Evolutionary conservation across 805 yeast genomes (phyloP).

Genomic region (Saccharomyces kudriavzevii): DNA sequence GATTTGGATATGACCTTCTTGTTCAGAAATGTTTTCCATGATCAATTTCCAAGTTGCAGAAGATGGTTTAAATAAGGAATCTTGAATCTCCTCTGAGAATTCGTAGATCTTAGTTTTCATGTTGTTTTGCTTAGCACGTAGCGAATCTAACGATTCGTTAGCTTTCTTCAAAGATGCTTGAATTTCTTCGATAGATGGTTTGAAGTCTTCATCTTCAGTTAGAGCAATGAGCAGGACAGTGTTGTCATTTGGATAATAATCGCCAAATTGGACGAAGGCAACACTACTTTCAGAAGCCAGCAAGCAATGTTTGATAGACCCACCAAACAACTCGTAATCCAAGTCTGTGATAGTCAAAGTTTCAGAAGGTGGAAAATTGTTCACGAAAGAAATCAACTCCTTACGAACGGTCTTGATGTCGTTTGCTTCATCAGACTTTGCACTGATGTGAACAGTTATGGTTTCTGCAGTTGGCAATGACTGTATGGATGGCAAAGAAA

Average conservation of each 20-base stretch:
- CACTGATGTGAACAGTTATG: constrained; percentile 57
- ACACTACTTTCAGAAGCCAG: constrained; percentile 34
- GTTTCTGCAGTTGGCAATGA: constrained; percentile 38
- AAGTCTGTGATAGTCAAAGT: constrained; percentile 54
- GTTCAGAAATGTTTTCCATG: constrained; percentile 31
- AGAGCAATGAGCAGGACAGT: constrained; percentile 49
- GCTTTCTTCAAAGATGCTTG: constrained; percentile 47
- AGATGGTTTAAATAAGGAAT: constrained; percentile 23
- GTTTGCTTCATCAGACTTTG: constrained; percentile 38
- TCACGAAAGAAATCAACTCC: constrained; percentile 64
- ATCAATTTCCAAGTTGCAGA: constrained; percentile 19
- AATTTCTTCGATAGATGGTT: constrained; percentile 57
- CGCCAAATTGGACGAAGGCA: constrained; percentile 52
- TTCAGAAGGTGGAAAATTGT: constrained; percentile 59
- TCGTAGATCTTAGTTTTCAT: constrained; percentile 44
- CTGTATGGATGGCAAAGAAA: constrained; percentile 40
- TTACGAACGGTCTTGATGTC: constrained; percentile 60
- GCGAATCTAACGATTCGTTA: constrained; percentile 43
- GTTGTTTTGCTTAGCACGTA: constrained; percentile 52
- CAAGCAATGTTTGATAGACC: constrained; percentile 22
- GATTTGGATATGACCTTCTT: constrained; percentile 35
- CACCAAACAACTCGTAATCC: constrained; percentile 37
- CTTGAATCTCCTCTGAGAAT: constrained; percentile 50
- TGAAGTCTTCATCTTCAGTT: constrained; percentile 55
- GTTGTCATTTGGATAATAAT: constrained; percentile 36